phyloP scores from a whole-genome alignment of 352 stramenopile species.

The Pythium oligandrum region DNA sequence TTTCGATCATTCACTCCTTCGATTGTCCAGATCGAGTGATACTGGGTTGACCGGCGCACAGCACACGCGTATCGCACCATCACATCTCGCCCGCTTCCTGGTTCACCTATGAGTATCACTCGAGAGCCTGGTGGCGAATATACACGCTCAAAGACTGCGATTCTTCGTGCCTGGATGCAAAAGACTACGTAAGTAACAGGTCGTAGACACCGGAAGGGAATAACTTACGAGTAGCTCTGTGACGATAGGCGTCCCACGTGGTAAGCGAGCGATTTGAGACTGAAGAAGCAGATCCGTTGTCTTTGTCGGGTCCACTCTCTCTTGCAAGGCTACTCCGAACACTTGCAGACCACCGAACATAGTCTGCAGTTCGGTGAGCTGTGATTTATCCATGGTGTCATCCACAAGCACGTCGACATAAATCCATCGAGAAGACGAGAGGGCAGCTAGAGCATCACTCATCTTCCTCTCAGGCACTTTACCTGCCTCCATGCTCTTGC shows the following conservation, averaged over 20 bases:
- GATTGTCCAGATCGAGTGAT: slow-evolving; percentile 20
- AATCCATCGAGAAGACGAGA: slow-evolving; percentile 24
- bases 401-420: slow-evolving; percentile 46
- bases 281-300: slow-evolving; percentile 17
- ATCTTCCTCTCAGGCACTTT: neutral
- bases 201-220: slow-evolving; percentile 1
- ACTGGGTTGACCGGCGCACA: slow-evolving; percentile 12
- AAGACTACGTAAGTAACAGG: slow-evolving; percentile 1
- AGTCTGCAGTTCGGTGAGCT: slow-evolving; percentile 16
- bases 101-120: slow-evolving; percentile 25
- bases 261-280: slow-evolving; percentile 9
- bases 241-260: slow-evolving; percentile 9
- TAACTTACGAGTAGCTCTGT: slow-evolving; percentile 30
- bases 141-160: slow-evolving; percentile 40
- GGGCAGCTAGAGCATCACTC: too few relatives aligned
- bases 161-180: slow-evolving; percentile 19
- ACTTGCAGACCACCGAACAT: slow-evolving; percentile 28
- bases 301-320: neutral
- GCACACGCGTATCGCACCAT: slow-evolving; percentile 37
- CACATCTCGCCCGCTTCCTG: slow-evolving; percentile 25
- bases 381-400: slow-evolving; percentile 10
- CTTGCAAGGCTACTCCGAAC: slow-evolving; percentile 5
- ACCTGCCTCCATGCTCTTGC: slow-evolving; percentile 11
- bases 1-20: slow-evolving; percentile 22
- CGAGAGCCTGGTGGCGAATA: slow-evolving; percentile 32